Percentiles rank a stretch among this genome's conserved stretches.
These are phyloP conservation scores for Liriodendron chinense DNA, from an alignment of 164 flowering plant species.

Conservation along the genomic window DNA sequence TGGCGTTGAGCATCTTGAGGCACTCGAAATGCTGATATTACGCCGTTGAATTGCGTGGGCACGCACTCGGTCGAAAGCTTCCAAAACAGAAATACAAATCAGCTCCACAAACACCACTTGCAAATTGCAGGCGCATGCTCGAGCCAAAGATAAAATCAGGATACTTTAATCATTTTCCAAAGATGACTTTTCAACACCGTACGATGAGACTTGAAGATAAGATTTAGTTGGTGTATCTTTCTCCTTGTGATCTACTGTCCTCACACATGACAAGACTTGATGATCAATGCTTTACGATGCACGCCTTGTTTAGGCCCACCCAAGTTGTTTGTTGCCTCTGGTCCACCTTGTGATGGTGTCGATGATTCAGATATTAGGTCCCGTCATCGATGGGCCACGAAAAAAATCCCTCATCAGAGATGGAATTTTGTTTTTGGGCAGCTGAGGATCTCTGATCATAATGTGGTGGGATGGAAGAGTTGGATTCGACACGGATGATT, in stretches of 20 bases:
- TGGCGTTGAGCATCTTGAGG: background rate
- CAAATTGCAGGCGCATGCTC: background rate
- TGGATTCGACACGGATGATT: background rate
- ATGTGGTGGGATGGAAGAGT: background rate
- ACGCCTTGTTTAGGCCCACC: background rate
- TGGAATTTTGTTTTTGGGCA: background rate
- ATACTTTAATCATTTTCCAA: background rate
- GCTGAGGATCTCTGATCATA: background rate
- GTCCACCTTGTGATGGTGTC: background rate
- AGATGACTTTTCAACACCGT: background rate
- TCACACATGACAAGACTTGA: background rate
- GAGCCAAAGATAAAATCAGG: background rate
- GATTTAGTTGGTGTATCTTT: background rate
- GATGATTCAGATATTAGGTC: background rate
- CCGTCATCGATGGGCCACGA: background rate
- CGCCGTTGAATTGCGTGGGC: background rate
- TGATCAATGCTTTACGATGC: background rate
- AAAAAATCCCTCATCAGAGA: background rate
- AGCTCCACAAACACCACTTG: background rate
- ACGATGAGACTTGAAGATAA: background rate
- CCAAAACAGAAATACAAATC: background rate
- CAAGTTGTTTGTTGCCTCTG: too few species aligned
- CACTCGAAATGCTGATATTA: background rate
- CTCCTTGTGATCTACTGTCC: background rate
- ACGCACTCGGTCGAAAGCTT: background rate